Base-by-base conservation (phyloP, 768 basidiomycete species). In the Hericium rajendrae region DNA sequence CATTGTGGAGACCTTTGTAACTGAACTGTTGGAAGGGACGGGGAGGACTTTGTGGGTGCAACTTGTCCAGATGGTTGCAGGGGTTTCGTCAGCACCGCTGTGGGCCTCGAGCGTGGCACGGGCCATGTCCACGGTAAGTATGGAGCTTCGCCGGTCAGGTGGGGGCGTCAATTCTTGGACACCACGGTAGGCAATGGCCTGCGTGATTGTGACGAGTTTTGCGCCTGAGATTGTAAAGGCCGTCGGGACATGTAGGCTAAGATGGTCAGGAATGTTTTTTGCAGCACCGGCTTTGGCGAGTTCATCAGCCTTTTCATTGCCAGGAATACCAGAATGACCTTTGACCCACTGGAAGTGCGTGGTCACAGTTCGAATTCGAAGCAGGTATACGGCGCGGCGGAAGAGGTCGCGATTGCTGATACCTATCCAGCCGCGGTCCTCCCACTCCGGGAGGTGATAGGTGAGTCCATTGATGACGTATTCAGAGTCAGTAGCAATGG, bases 401-500 rank as follows among this genome's bases (percentile, higher is more conserved):
- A 61, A 38, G n/a, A 38, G 18, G 0, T 51, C 22, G 0, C n/a
- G 13, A 39, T 62, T 62, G 12, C 10, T 5, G 3, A 57, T 51
- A 8, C 50, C 39, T 0, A 55, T 48, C 57, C 51, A 59, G 9
- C 55, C 59, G 1, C 16, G 13, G n/a, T 54, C 32, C 39, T 57
- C 48, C 62, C 59, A 57, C 20, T 43, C 28, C 4, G 10, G 13
- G 1, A 64, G 52, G 32, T 68, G 40, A 20, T 56, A 58, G 0
- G 66, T 71, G 0, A 70, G 24, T 0, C 53, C 64, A 10, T 70
- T 56, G 6, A 69, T 61, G 0, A 54, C 55, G 22, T 68, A 58
- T 56, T 57, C 55, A 1, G 68, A 70, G 62, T 72, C 66, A 6
- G 50, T 67, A 2, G 55, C 48, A 0, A 69, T 66, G 0, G 49